phyloP scores from a whole-genome alignment of 805 yeast genomes.

The Novakomyces olei region DNA sequence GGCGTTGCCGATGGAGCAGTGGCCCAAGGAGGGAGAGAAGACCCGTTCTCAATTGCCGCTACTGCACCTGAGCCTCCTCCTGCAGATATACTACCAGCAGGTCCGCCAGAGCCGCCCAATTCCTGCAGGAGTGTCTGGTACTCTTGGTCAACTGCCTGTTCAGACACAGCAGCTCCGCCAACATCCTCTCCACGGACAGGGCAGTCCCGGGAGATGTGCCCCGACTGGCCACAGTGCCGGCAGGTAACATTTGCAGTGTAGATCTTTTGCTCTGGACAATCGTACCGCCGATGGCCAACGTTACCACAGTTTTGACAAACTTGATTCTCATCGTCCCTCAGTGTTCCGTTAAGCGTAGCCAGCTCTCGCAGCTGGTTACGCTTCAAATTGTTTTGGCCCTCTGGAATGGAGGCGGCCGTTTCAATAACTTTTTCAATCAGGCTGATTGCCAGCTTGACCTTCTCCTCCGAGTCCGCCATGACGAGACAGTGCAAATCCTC shows the following conservation, averaged over 20 bases:
- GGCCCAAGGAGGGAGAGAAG: not conserved
- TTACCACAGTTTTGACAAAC: slow-evolving; percentile 46
- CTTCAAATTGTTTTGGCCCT: slow-evolving; percentile 79
- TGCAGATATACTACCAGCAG: slow-evolving; percentile 1
- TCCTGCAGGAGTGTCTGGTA: slow-evolving; percentile 4
- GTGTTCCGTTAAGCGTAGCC: slow-evolving; percentile 85
- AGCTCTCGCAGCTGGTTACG: slow-evolving; percentile 76
- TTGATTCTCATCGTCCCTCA: slow-evolving; percentile 53
- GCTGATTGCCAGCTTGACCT: slow-evolving; percentile 50
- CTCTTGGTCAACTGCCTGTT: slow-evolving; percentile 1
- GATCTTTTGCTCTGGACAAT: slow-evolving; percentile 33
- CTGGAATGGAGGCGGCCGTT: slow-evolving; percentile 72
- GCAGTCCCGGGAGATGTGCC: slow-evolving; percentile 83
- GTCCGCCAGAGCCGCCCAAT: not conserved
- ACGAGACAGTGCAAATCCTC: slow-evolving; percentile 81
- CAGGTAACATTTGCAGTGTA: slow-evolving; percentile 43
- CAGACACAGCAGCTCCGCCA: not conserved
- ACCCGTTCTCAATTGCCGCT: not conserved
- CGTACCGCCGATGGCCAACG: slow-evolving; percentile 39
- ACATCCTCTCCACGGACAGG: slow-evolving; percentile 14
- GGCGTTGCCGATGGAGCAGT: not conserved
- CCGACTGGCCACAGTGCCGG: slow-evolving; percentile 54
- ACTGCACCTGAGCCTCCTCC: not conserved
- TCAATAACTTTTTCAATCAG: slow-evolving; percentile 56
- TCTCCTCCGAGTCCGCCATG: slow-evolving; percentile 60